These are phyloP conservation scores for Beauveria sp. DNA, from an alignment of 2,329 filamentous ascomycete species.

Conservation along the genomic window DNA sequence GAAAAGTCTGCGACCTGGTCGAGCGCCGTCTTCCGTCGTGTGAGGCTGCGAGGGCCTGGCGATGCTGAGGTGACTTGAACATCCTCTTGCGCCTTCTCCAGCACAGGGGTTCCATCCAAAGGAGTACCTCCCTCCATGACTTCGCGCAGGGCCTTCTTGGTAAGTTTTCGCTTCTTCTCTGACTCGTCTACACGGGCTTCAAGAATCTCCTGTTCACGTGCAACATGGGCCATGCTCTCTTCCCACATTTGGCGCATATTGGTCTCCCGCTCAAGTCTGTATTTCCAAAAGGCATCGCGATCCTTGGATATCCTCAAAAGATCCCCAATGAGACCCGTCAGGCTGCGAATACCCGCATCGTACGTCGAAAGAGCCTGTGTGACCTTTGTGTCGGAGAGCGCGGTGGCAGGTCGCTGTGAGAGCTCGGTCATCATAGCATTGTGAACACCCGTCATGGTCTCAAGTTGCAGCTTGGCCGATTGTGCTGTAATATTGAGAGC, in stretches of 20 bases:
- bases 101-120: slow-evolving; percentile 23
- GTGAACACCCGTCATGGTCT: slow-evolving; percentile 80
- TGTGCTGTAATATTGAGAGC: slow-evolving; percentile 96
- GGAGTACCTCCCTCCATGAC: slow-evolving; percentile 55
- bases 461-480: slow-evolving; percentile 85
- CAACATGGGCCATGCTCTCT: slow-evolving; percentile 97
- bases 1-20: slow-evolving; percentile 67
- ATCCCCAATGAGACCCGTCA: slow-evolving; percentile 78
- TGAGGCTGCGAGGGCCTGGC: slow-evolving; percentile 22
- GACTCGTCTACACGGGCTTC: slow-evolving; percentile 83
- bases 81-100: slow-evolving; percentile 24
- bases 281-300: slow-evolving; percentile 95
- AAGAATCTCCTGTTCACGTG: slow-evolving; percentile 84
- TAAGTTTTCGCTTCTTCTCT: slow-evolving; percentile 80
- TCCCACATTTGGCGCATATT: slow-evolving; percentile 96
- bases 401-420: slow-evolving; percentile 58
- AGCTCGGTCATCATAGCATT: slow-evolving; percentile 66
- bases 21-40: slow-evolving; percentile 57
- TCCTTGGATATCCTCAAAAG: slow-evolving; percentile 88
- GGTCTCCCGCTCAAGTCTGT: slow-evolving; percentile 81
- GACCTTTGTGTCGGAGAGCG: slow-evolving; percentile 69
- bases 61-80: slow-evolving; percentile 19
- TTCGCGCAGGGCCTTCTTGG: slow-evolving; percentile 83
- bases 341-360: slow-evolving; percentile 78
- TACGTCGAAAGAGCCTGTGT: slow-evolving; percentile 76